These are phyloP conservation scores for Trichosporon sp. DNA, from an alignment of 1,284 basidiomycete genomes.

Conservation along the genomic window DNA sequence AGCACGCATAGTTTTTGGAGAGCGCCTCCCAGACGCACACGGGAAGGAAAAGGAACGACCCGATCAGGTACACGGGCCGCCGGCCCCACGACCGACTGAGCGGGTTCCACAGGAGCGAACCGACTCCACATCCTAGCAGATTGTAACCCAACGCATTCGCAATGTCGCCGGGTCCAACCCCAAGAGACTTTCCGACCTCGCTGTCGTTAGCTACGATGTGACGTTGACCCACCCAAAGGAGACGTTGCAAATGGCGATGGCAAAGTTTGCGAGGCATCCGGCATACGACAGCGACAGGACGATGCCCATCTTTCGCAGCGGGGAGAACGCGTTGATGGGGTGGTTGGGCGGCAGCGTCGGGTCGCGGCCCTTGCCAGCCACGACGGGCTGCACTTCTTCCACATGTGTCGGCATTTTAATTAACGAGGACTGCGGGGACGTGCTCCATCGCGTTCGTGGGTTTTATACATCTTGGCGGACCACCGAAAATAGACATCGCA, in stretches of 20 bases:
- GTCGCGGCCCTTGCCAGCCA: constrained; percentile 13
- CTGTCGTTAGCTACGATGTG: not conserved
- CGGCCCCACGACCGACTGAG: constrained; percentile 43
- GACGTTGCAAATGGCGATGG: constrained; percentile 21
- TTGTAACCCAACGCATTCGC: constrained; percentile 54
- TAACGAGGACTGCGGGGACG: not conserved
- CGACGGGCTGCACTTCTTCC: not conserved
- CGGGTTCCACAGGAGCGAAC: constrained; percentile 49
- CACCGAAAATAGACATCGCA: constrained; percentile 4
- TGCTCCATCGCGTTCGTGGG: not conserved
- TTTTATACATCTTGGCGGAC: constrained; percentile 2
- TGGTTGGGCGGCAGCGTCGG: constrained; percentile 35
- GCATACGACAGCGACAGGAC: constrained; percentile 40
- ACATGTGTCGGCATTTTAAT: not conserved
- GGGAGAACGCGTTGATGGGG: constrained; percentile 42
- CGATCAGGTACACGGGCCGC: constrained; percentile 50
- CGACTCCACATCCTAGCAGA: constrained; percentile 54
- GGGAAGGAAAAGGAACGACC: constrained; percentile 51
- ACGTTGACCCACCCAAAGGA: constrained; percentile 13
- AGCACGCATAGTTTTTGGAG: constrained; percentile 36
- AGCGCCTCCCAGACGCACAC: constrained; percentile 50
- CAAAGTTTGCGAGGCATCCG: constrained; percentile 48
- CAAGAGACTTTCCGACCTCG: constrained; percentile 14
- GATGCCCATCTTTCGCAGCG: constrained; percentile 46
- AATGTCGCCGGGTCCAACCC: constrained; percentile 39